Evolutionary conservation across 345 rosid genomes (phyloP), one percentile per base, ranked within the genome.

Genomic region (Linum lewisii): DNA sequence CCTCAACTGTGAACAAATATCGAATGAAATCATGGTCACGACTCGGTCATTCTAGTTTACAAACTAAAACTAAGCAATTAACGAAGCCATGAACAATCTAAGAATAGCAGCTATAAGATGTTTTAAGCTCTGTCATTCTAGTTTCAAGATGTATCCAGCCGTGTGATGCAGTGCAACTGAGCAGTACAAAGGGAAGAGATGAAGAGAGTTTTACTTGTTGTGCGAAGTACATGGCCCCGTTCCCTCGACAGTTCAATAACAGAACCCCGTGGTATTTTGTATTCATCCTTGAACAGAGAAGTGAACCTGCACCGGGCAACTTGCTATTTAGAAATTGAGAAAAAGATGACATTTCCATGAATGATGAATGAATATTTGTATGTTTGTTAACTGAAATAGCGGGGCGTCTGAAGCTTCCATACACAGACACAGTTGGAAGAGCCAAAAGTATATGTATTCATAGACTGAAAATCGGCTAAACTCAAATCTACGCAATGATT

Each of bases 271-370:
- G 98, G 95, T 58, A 88, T 83, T 69, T 88, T 88, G 61, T 72
- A 78, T 64, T 92, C 98, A 74, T 92, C 98, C 77, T 86, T 88
- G 78, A 92, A 92, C 70, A 74, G 87, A 59, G 84, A 77, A 71
- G 87, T 83, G 60, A 92, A 88, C 76, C 96, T 92, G 71, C 75
- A 75, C 21, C 38, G 20, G 25, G 9, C 34, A 23, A 36, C 50
- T 5, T 9, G 51, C 42, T 36, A 54, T 29, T 21, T 8, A 51
- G 7, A 6, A 49, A 64, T 20, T 2, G n/a, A 25, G 21, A 15
- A 23, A n/a, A n/a, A n/a, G n/a, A n/a, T n/a, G n/a, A 42, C 1
- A 44, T 20, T 0, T 38, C n/a, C 55, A 34, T 42, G 16, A 13
- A 14, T 24, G 29, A 34, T 42, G 16, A 13, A 14, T 24, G 29